A percentile compares a stretch with the other conserved stretches of the same genome.
phyloP scores from a whole-genome alignment of 345 rosid genomes.

The Rhodamnia rubescens region DNA sequence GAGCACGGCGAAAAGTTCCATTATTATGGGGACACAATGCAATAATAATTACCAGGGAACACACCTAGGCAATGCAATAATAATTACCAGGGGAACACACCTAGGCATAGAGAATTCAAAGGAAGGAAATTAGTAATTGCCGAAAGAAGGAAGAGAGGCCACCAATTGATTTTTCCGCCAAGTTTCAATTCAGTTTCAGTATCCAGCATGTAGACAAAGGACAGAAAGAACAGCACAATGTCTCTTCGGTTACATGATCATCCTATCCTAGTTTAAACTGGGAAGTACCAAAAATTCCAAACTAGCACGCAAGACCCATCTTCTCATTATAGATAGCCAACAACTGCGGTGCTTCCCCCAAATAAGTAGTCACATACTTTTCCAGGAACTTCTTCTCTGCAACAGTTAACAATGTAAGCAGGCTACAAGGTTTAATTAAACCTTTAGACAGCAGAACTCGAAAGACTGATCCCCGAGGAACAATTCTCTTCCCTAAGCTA shows the following conservation, averaged over 20 bases:
- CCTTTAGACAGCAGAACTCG: slow-evolving; percentile 10
- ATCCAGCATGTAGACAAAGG: background rate
- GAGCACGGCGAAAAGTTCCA: background rate
- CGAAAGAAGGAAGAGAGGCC: background rate
- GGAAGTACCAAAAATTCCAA: background rate
- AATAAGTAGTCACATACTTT: slow-evolving; percentile 2
- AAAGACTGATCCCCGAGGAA: slow-evolving; percentile 17
- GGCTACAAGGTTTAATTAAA: background rate
- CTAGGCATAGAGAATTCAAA: background rate
- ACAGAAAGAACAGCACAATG: background rate
- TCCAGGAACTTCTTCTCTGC: slow-evolving; percentile 6
- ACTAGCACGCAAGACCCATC: slow-evolving; percentile 9
- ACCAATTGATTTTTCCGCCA: background rate
- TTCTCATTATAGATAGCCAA: slow-evolving; percentile 12
- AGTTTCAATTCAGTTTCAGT: background rate
- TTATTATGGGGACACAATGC: background rate
- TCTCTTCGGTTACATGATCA: background rate
- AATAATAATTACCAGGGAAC: no score
- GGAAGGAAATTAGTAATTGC: background rate
- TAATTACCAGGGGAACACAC: background rate
- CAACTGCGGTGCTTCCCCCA: slow-evolving; percentile 1
- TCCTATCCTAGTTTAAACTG: background rate
- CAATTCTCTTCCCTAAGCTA: slow-evolving; percentile 19
- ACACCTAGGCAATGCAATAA: background rate
- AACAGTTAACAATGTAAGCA: background rate